Evolutionary conservation across 352 stramenopile species (phyloP).

Genomic region (Phytophthora hibernalis): DNA sequence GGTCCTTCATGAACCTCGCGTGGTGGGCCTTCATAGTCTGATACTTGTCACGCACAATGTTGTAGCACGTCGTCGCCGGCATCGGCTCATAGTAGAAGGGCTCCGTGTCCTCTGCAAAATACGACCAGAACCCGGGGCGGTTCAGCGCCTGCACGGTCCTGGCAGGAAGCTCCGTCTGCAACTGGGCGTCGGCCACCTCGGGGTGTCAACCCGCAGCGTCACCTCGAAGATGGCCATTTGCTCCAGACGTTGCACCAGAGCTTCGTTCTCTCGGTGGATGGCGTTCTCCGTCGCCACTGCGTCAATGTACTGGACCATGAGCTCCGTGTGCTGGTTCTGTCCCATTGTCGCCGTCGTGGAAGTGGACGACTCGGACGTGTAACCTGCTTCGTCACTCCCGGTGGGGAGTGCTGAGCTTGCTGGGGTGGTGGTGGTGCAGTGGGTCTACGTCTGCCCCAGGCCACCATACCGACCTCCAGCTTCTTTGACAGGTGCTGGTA

Average conservation of each 20-base stretch:
- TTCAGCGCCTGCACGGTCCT: constrained; percentile 21
- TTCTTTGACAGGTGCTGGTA: constrained; percentile 29
- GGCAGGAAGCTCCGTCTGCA: constrained; percentile 16
- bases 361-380: constrained; percentile 11
- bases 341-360: constrained; percentile 2
- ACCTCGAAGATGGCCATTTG: constrained; percentile 46
- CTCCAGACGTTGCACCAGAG: constrained; percentile 34
- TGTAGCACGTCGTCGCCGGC: constrained; percentile 25
- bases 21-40: constrained; percentile 38
- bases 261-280: constrained; percentile 41
- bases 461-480: constrained; percentile 29
- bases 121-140: constrained; percentile 40
- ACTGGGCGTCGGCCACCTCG: constrained; percentile 11
- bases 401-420: neutral
- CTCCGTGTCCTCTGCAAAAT: constrained; percentile 47
- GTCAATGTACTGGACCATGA: constrained; percentile 33
- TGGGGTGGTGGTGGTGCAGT: neutral
- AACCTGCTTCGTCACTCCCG: constrained; percentile 10
- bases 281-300: constrained; percentile 37
- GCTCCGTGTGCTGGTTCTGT: neutral
- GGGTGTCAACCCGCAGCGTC: constrained; percentile 36
- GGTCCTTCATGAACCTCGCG: constrained; percentile 26
- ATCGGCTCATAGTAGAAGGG: constrained; percentile 59
- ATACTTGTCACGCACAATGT: constrained; percentile 35
- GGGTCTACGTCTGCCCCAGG: constrained; percentile 9